Base-by-base conservation (phyloP, 768 basidiomycete species). In the Xerocomus spinulosus region DNA sequence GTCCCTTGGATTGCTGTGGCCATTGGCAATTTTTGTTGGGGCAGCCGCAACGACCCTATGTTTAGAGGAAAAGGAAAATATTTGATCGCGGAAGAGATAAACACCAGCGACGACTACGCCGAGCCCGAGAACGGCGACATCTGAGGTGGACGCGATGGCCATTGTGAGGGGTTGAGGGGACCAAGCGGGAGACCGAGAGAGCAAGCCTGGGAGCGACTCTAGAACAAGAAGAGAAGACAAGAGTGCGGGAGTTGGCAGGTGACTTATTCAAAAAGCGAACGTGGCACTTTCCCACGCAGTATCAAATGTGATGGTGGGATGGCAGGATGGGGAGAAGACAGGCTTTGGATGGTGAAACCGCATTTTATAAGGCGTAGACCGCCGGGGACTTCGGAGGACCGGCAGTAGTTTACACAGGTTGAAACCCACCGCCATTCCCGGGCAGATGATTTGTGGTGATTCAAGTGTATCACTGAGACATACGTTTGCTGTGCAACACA, bases 1-100 rank as follows among this genome's bases (percentile, higher is more conserved):
- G 67, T 98, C 92, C 36, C 94, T 75, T n/a, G 93, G 92, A 61
- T 96, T 92, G 2, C 82, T 86, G 48, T 79, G 80, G 40, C 83
- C 87, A 73, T 85, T 85, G 32, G 73, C 63, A 0, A 51, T 34
- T 33, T 71, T 69, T 44, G 77, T 75, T 26, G 77, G 64, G 23
- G 75, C 54, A 23, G 73, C 49, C 0, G 82, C 74, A 28, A 74
- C 70, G 9, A 72, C 57, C 63, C 83, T 87, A 18, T 80, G 78
- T 55, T 85, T 82, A 8, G 83, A 71, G 49, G 80, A 66, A 56
- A 90, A 90, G 9, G 80, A 66, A 56, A 90, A 90, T 9, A 92
- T 66, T 62, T 84, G 82, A 68, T 92, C 89, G 38, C 84, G 79
- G 73, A 91, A 92, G 58, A 94, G 81, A 66, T 90, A 92, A 49